phyloP scores from a whole-genome alignment of 1,139 yeast species.

The Pichia terricola region DNA sequence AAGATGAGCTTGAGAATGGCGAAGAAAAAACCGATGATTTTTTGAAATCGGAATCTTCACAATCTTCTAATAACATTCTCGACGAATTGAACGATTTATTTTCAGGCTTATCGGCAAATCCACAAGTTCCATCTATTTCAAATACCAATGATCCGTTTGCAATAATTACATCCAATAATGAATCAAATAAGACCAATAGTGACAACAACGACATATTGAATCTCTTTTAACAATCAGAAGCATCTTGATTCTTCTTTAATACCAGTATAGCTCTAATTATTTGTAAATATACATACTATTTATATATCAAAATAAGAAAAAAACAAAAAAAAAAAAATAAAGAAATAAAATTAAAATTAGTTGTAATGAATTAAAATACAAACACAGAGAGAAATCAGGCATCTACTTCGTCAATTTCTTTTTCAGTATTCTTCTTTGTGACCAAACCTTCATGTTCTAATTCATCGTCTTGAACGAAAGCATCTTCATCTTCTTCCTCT shows the following conservation, averaged over 20 bases:
- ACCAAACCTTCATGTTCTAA: slow-evolving; percentile 13
- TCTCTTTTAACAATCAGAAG: too few relatives aligned
- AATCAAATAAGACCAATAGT: background rate
- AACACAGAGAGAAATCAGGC: too few relatives aligned
- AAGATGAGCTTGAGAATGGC: slow-evolving; percentile 27
- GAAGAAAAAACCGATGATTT: slow-evolving; percentile 7
- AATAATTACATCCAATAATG: background rate
- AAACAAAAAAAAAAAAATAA: too few relatives aligned
- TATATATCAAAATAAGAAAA: too few relatives aligned
- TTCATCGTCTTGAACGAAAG: slow-evolving; percentile 13
- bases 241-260: too few relatives aligned
- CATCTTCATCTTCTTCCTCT: slow-evolving; percentile 15
- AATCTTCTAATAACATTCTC: slow-evolving; percentile 30
- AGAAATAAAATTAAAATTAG: too few relatives aligned
- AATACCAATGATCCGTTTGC: background rate
- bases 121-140: background rate
- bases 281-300: background rate
- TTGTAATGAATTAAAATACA: too few relatives aligned
- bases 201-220: background rate
- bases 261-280: too few relatives aligned
- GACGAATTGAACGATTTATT: slow-evolving; percentile 67
- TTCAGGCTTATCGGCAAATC: slow-evolving; percentile 23
- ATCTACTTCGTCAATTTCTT: slow-evolving; percentile 18
- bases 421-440: slow-evolving; percentile 9
- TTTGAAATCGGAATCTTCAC: background rate